These are phyloP conservation scores for Verticillium albo-atrum DNA, from an alignment of 2,329 filamentous ascomycete species.

Conservation along the genomic window DNA sequence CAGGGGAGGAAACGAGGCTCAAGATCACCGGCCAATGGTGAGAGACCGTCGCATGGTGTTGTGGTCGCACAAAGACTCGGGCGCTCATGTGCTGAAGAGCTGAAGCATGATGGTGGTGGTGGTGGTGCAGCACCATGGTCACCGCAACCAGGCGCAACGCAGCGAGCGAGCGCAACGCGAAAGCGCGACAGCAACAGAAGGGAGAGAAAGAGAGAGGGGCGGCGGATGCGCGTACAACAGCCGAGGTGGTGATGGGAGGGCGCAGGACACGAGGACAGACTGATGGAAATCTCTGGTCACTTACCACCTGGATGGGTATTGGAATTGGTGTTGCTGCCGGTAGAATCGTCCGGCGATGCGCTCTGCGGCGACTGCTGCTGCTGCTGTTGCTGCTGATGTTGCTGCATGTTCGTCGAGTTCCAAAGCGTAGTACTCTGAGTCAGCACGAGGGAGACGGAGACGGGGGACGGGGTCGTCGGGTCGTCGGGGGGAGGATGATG, in stretches of 20 bases:
- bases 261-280: not conserved
- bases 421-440: conserved; percentile 1
- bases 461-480: not conserved
- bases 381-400: not conserved
- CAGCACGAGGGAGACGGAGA: conserved; percentile 1
- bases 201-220: no score
- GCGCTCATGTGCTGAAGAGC: not conserved
- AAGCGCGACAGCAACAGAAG: not conserved
- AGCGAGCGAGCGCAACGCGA: not conserved
- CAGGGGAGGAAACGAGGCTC: not conserved
- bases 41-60: not conserved
- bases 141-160: not conserved
- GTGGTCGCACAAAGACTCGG: not conserved
- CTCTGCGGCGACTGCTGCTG: not conserved
- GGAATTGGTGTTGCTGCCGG: not conserved
- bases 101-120: not conserved
- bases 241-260: not conserved
- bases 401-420: not conserved
- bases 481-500: conserved; percentile 1
- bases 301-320: not conserved
- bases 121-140: not conserved
- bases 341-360: not conserved
- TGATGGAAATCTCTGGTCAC: not conserved
- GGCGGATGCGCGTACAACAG: not conserved
- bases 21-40: not conserved